Evolutionary conservation across 257 asterid species (phyloP), one percentile per base, ranked within the genome.

Genomic region (Paraleonurus japonicus): DNA sequence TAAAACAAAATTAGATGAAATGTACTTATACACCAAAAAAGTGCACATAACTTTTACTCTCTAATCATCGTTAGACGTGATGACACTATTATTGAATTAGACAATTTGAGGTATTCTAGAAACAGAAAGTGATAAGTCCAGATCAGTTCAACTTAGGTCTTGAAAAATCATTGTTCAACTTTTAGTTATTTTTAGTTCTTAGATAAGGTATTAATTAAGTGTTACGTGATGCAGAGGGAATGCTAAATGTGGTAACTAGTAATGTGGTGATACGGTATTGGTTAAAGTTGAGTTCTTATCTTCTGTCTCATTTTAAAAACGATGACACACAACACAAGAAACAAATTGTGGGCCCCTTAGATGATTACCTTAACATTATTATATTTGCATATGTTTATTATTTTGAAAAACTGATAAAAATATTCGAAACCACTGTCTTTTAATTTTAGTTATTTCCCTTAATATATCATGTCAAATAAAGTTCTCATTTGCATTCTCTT

Each of bases 211-310:
- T 39, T 8, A 12, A 58, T 11, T 11, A 41, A 41, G 54, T 51
- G 69, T 79, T 65, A 39, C 80, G 60, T 80, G 70, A 67, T 28
- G 54, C 39, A 22, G 24, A 69, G 82, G 82, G 73, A 61, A 53
- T 15, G 37, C 57, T 20, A 41, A 67, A 27, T 61, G 9, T 28
- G 11, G 19, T 13, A 65, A 65, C 74, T 35, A 57, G 58, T 76
- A 61, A 65, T 58, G 74, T 77, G 77, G 67, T 58, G 60, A 64
- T 35, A 69, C 16, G 61, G 32, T 35, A 74, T 74, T 74, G 82
- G 82, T 70, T 27, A 78, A 58, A 55, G 54, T 27, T 27, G 27
- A 68, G 53, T 72, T 64, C 74, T 69, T 69, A 74, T 79, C 79
- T 5, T 57, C n/a, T 26, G 12, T 51, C 0, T 7, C 64, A 61